phyloP scores from a whole-genome alignment of 108 stramenopile species.

The Fistulifera pelliculosa region DNA sequence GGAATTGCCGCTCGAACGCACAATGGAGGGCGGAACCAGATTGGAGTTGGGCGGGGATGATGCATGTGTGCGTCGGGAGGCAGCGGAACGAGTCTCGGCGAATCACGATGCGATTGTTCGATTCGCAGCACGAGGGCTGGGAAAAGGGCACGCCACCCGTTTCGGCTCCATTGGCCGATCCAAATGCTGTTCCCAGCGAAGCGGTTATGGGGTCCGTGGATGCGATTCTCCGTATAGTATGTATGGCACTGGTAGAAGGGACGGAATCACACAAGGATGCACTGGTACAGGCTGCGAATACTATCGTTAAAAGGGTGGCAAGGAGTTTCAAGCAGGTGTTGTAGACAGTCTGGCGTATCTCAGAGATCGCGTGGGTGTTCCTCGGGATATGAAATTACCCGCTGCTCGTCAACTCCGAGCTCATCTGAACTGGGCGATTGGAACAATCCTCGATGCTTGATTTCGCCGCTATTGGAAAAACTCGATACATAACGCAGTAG shows the following conservation, averaged over 20 bases:
- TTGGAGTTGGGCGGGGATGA: constrained; percentile 64
- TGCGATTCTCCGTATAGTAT: constrained; percentile 43
- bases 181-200: constrained; percentile 69
- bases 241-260: constrained; percentile 50
- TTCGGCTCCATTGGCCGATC: constrained; percentile 78
- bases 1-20: constrained; percentile 60
- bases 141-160: constrained; percentile 72
- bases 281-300: constrained; percentile 34
- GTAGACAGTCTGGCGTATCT: constrained; percentile 63
- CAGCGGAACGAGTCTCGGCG: constrained; percentile 67
- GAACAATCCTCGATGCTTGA: constrained; percentile 17
- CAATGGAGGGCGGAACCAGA: constrained; percentile 79
- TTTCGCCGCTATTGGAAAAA: neutral
- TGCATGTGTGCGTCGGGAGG: constrained; percentile 56
- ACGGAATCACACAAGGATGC: constrained; percentile 22
- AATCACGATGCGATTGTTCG: constrained; percentile 73
- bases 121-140: constrained; percentile 85
- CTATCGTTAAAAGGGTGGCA: constrained; percentile 49
- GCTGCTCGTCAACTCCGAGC: constrained; percentile 83
- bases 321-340: constrained; percentile 35
- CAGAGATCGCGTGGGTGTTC: constrained; percentile 88
- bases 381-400: constrained; percentile 84
- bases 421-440: constrained; percentile 67
- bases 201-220: constrained; percentile 50
- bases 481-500: neutral